Evolutionary conservation across 1,284 basidiomycete species (phyloP).

Genomic region (Mycosarcoma maydis): DNA sequence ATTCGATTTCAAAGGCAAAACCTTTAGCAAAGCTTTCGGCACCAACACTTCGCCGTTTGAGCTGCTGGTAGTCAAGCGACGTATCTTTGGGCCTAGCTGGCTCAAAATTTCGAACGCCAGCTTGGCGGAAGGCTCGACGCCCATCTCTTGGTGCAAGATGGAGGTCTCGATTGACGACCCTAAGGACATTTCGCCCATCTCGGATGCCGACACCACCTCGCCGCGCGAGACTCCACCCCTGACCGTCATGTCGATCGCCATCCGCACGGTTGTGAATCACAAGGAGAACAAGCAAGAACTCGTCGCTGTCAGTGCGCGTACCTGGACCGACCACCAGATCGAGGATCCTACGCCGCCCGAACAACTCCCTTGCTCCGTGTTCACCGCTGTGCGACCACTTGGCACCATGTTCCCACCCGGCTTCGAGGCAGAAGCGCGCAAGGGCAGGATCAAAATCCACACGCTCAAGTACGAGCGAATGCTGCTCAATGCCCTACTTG

Average conservation of each 20-base stretch:
- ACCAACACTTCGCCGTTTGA: constrained; percentile 93
- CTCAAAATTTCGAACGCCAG: constrained; percentile 79
- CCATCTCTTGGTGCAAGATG: constrained; percentile 72
- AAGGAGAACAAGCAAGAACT: constrained; percentile 92
- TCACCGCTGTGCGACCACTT: constrained; percentile 90
- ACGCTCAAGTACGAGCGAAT: constrained; percentile 79
- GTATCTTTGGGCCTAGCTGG: constrained; percentile 99
- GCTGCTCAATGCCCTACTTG: constrained; percentile 84
- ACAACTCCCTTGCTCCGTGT: constrained; percentile 80
- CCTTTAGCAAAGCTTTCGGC: constrained; percentile 89
- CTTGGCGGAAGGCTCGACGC: constrained; percentile 70
- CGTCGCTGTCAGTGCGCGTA: constrained; percentile 82
- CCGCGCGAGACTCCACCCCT: constrained; percentile 87
- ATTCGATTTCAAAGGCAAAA: constrained; percentile 78
- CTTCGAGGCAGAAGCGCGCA: constrained; percentile 74
- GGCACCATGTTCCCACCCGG: constrained; percentile 83
- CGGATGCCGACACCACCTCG: constrained; percentile 77
- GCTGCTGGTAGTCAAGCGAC: constrained; percentile 90
- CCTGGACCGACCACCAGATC: constrained; percentile 76
- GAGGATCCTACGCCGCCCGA: constrained; percentile 64
- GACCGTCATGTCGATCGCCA: constrained; percentile 87
- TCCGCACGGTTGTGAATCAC: constrained; percentile 94
- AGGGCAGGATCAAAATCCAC: constrained; percentile 75
- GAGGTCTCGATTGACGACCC: constrained; percentile 87
- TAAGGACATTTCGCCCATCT: constrained; percentile 85